Conservation (phyloP, 164 flowering plant genomes). For the Macadamia tetraphylla region DNA sequence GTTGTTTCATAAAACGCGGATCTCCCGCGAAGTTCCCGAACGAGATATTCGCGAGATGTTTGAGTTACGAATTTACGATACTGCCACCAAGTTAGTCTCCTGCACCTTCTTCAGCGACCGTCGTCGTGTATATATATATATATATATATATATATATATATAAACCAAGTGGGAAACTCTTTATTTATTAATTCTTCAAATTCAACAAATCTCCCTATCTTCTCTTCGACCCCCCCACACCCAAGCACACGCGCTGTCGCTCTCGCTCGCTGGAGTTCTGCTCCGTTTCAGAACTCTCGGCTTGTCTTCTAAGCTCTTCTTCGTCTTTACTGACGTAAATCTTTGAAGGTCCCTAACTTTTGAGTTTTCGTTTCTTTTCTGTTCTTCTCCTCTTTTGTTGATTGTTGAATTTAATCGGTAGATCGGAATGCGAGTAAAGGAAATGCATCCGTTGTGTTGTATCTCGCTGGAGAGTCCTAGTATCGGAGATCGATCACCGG, state of each 20-base stretch:
- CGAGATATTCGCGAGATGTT: not conserved
- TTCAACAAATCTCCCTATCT: not conserved
- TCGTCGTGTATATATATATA: too few species aligned
- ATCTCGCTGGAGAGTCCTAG: slow-evolving; percentile 57
- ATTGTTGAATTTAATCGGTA: slow-evolving; percentile 1
- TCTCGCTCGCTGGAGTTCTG: not conserved
- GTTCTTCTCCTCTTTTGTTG: not conserved
- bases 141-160: too few species aligned
- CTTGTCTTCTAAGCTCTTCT: slow-evolving; percentile 3
- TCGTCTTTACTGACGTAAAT: not conserved
- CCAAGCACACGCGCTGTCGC: not conserved
- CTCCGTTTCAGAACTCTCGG: slow-evolving; percentile 31
- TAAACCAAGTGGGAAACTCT: not conserved
- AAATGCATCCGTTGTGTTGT: slow-evolving; percentile 88
- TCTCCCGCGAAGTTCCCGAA: not conserved
- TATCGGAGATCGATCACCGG: slow-evolving; percentile 42
- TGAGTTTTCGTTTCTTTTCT: not conserved
- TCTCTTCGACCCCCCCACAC: not conserved
- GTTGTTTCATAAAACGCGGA: too few species aligned
- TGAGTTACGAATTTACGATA: not conserved
- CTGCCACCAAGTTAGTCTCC: not conserved
- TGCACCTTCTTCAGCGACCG: too few species aligned
- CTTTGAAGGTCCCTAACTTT: not conserved
- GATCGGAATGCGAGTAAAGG: slow-evolving; percentile 63
- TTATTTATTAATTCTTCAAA: not conserved